Evolutionary conservation across 83 land plant genomes (phyloP).

Genomic region (Isoetes engelmannii): DNA sequence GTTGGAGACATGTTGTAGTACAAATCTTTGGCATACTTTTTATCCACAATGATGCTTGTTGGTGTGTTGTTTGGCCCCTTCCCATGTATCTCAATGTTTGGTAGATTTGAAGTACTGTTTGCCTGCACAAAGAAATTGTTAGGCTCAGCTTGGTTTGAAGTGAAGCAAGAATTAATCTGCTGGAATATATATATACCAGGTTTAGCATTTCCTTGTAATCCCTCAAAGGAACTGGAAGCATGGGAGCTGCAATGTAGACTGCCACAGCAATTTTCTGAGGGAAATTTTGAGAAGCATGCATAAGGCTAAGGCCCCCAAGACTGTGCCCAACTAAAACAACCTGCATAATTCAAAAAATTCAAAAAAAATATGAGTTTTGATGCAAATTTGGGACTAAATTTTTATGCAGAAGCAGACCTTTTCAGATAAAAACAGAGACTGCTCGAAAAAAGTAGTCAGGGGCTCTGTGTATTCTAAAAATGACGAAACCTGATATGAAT

Average conservation of each 20-base stretch:
- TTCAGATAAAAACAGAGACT: too few relatives aligned
- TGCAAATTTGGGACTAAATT: too few relatives aligned
- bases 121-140: too few relatives aligned
- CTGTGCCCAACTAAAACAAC: slow-evolving; percentile 52
- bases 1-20: slow-evolving; percentile 2
- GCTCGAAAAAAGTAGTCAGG: too few relatives aligned
- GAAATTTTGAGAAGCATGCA: slow-evolving; percentile 28
- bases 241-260: slow-evolving; percentile 5
- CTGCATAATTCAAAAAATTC: slow-evolving; percentile 14
- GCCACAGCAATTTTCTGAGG: slow-evolving; percentile 24
- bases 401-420: too few relatives aligned
- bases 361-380: background rate
- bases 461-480: too few relatives aligned
- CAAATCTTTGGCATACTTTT: background rate
- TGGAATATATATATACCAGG: too few relatives aligned
- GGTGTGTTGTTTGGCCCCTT: background rate
- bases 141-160: too few relatives aligned
- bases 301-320: slow-evolving; percentile 46
- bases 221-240: background rate
- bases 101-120: too few relatives aligned
- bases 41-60: background rate
- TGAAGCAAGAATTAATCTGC: too few relatives aligned
- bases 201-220: too few relatives aligned
- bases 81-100: background rate
- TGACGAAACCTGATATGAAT: background rate